Evolutionary conservation across 2,329 filamentous ascomycete genomes (phyloP).

Genomic region (Stemphylium vesicarium): DNA sequence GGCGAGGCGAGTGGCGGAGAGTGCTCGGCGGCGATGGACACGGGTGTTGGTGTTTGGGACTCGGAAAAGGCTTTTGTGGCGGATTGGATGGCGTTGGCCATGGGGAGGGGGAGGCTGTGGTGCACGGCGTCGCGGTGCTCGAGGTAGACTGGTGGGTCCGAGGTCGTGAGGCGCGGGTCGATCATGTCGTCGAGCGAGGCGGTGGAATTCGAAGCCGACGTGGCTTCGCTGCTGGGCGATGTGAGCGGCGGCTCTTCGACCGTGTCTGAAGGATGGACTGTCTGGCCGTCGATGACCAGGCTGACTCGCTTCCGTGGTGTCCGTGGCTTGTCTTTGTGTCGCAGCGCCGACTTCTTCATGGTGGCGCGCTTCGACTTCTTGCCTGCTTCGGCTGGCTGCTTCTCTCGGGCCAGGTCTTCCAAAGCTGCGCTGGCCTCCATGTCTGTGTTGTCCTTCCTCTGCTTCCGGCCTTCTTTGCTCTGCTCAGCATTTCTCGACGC

Average conservation of each 20-base stretch:
- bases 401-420: slow-evolving; percentile 16
- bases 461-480: slow-evolving; percentile 24
- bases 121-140: slow-evolving; percentile 38
- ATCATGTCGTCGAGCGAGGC: slow-evolving; percentile 42
- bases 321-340: slow-evolving; percentile 30
- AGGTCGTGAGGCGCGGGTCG: slow-evolving; percentile 37
- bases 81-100: slow-evolving; percentile 27
- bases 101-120: slow-evolving; percentile 39
- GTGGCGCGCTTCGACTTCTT: slow-evolving; percentile 38
- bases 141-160: slow-evolving; percentile 18
- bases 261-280: slow-evolving; percentile 46
- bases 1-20: slow-evolving; percentile 26
- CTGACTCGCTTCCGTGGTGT: slow-evolving; percentile 45
- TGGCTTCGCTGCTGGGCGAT: slow-evolving; percentile 40
- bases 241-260: slow-evolving; percentile 34
- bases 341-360: slow-evolving; percentile 44
- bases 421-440: slow-evolving; percentile 20
- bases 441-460: slow-evolving; percentile 25
- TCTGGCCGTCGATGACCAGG: slow-evolving; percentile 48
- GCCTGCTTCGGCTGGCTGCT: slow-evolving; percentile 19
- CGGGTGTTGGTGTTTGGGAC: slow-evolving; percentile 19
- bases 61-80: slow-evolving; percentile 27
- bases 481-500: slow-evolving; percentile 32
- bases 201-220: slow-evolving; percentile 39
- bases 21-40: slow-evolving; percentile 12